Base-by-base conservation (phyloP, 2,329 filamentous ascomycete genomes). In the Trichoderma gracile region DNA sequence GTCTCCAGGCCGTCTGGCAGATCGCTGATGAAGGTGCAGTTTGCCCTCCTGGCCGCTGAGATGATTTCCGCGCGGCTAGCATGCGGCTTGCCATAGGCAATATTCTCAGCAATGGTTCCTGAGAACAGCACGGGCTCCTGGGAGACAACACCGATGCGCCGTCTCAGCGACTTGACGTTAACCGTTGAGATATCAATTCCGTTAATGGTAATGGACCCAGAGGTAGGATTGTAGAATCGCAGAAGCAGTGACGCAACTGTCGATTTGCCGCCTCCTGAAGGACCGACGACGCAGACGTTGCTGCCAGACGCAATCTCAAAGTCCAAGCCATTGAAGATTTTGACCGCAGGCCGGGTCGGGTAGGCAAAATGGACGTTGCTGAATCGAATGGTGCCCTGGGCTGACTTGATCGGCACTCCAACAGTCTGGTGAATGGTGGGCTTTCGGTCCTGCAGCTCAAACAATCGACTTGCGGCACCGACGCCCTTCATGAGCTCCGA, bases 401-500 rank as follows among this genome's bases (percentile, higher is more conserved):
- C 94, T 25, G 92, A 96, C 62, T 81, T 84, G 33, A 99, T 93
- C 66, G 87, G 89, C 33, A 82, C 74, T 68, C 95, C 95, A 59
- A 89, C 87, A 0, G 96, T 99, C 21, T 93, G 87, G n/a, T 89
- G 89, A 67, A 98, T 96, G 2, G 88, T 89, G 0, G 93, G 91
- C 65, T 91, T 82, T 67, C 95, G 89, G 75, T 99, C 95, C 75
- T 98, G 93, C 6, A 99, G 84, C 74, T 99, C 95, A 73, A 99
- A 99, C 1, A 99, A 82, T 66, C 95, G 90, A 72, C 90, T 96
- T n/a, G 95, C 95, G 47, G 95, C 95, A 72, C 96, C 95, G 4
- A 97, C 94, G 47, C 96, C 96, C 77, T 99, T 99, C 95, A 99
- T 99, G 67, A 99, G 83, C 75, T 99, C 95, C 0, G 93, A 97